These are phyloP conservation scores for Dianthus caryophyllus DNA, from an alignment of 148 eudicot genomes.

Conservation along the genomic window DNA sequence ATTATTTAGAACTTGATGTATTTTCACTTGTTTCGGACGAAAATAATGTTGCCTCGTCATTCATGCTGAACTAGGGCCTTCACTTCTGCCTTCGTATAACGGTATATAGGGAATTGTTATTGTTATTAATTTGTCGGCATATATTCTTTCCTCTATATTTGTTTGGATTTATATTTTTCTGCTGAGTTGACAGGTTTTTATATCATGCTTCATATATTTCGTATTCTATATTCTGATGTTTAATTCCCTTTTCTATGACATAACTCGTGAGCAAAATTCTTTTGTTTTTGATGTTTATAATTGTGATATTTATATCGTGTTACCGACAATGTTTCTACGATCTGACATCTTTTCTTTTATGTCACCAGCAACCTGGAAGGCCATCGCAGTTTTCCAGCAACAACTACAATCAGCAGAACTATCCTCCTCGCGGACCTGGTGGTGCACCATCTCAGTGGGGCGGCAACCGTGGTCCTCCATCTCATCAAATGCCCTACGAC, in stretches of 20 bases:
- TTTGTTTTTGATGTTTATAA: not conserved
- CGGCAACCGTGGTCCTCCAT: constrained; percentile 54
- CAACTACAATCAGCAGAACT: constrained; percentile 57
- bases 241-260: not conserved
- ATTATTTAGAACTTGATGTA: constrained; percentile 1
- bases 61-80: not conserved
- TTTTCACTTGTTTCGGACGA: not conserved
- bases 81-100: not conserved
- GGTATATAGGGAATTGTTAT: not conserved
- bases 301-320: not conserved
- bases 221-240: not conserved
- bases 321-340: not conserved
- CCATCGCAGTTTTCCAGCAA: constrained; percentile 48
- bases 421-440: constrained; percentile 72
- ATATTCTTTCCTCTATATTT: not conserved
- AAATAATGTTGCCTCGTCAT: not conserved
- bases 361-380: constrained; percentile 44
- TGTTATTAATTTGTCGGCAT: not conserved
- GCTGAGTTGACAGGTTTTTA: not conserved
- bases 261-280: not conserved
- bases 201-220: not conserved
- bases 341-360: constrained; percentile 16
- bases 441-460: constrained; percentile 67
- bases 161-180: not conserved
- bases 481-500: constrained; percentile 55